phyloP scores from a whole-genome alignment of 495 filamentous ascomycete genomes.

The Tuber calosporum region DNA sequence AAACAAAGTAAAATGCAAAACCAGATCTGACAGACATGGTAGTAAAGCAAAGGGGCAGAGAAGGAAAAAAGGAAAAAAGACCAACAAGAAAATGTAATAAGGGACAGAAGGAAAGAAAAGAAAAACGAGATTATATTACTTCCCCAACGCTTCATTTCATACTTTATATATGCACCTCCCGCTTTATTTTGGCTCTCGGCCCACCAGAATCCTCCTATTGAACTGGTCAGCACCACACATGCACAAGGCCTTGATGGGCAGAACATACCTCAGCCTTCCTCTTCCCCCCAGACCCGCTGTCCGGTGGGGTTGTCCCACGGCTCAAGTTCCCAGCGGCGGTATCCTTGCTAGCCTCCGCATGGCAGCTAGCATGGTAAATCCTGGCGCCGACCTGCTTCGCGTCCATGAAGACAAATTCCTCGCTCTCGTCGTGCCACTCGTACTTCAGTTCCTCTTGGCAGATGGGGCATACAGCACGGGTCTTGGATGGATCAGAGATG shows the following conservation, averaged over 20 bases:
- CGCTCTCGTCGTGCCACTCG: slow-evolving; percentile 77
- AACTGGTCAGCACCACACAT: neutral
- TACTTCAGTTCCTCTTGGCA: slow-evolving; percentile 92
- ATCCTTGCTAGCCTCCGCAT: slow-evolving; percentile 72
- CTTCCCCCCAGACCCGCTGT: slow-evolving; percentile 36
- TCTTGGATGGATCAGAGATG: slow-evolving; percentile 66
- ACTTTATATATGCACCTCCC: slow-evolving; percentile 25
- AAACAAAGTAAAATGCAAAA: neutral
- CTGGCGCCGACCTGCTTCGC: slow-evolving; percentile 67
- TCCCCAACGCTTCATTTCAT: slow-evolving; percentile 2
- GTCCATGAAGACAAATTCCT: slow-evolving; percentile 97
- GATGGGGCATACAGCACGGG: slow-evolving; percentile 73
- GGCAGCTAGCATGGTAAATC: slow-evolving; percentile 84
- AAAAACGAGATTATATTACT: slow-evolving; percentile 12
- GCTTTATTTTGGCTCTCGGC: slow-evolving; percentile 39
- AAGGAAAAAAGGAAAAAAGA: slow-evolving; percentile 2
- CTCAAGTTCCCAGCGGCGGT: slow-evolving; percentile 36
- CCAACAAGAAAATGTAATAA: slow-evolving; percentile 3
- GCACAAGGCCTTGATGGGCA: slow-evolving; percentile 8
- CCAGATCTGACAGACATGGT: slow-evolving; percentile 7
- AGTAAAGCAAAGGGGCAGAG: neutral
- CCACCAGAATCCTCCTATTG: slow-evolving; percentile 35
- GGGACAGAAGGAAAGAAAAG: slow-evolving; percentile 10
- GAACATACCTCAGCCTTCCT: slow-evolving; percentile 41
- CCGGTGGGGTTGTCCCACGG: slow-evolving; percentile 35